A percentile compares a stretch with the other conserved stretches of the same genome.
Evolutionary conservation across 257 asterid species (phyloP).

Genomic region (Asclepias syriaca): DNA sequence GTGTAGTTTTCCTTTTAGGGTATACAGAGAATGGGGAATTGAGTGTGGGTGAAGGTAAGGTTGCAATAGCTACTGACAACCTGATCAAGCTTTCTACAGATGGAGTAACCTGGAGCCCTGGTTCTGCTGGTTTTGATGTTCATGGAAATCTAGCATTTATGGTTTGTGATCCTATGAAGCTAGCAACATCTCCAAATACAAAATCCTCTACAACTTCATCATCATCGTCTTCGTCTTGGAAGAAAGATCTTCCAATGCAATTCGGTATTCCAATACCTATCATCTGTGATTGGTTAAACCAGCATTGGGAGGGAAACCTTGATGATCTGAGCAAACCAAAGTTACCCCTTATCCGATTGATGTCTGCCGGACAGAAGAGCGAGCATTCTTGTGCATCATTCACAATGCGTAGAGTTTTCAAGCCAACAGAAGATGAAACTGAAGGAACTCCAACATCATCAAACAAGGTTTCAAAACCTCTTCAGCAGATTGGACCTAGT

Average conservation of each 20-base stretch:
- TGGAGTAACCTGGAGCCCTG: slow-evolving; percentile 85
- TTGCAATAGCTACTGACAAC: slow-evolving; percentile 93
- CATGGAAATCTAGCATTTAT: slow-evolving; percentile 94
- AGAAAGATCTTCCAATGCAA: slow-evolving; percentile 69
- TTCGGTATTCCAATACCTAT: slow-evolving; percentile 93
- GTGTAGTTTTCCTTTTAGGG: slow-evolving; percentile 70
- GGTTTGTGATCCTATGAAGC: slow-evolving; percentile 99
- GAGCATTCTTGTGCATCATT: slow-evolving; percentile 92
- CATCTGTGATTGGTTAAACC: slow-evolving; percentile 90
- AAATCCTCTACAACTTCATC: slow-evolving; percentile 77
- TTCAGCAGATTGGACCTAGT: slow-evolving; percentile 46
- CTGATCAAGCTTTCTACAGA: slow-evolving; percentile 84
- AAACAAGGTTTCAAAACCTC: slow-evolving; percentile 27
- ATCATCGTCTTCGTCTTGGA: slow-evolving; percentile 78
- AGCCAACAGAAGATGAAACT: slow-evolving; percentile 55
- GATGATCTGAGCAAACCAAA: slow-evolving; percentile 92
- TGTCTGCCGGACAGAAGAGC: slow-evolving; percentile 92
- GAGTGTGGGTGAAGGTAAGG: slow-evolving; percentile 88
- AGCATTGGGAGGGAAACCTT: slow-evolving; percentile 94
- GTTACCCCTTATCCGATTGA: slow-evolving; percentile 68
- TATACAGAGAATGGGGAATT: slow-evolving; percentile 63
- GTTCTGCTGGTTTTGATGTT: slow-evolving; percentile 90
- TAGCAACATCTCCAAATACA: slow-evolving; percentile 85
- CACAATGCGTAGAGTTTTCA: slow-evolving; percentile 82
- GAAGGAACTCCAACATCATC: slow-evolving; percentile 59